Percentiles rank a stretch among this genome's conserved stretches.
phyloP scores from a whole-genome alignment of 2,329 filamentous ascomycete species.

The Biscogniauxia sp. region DNA sequence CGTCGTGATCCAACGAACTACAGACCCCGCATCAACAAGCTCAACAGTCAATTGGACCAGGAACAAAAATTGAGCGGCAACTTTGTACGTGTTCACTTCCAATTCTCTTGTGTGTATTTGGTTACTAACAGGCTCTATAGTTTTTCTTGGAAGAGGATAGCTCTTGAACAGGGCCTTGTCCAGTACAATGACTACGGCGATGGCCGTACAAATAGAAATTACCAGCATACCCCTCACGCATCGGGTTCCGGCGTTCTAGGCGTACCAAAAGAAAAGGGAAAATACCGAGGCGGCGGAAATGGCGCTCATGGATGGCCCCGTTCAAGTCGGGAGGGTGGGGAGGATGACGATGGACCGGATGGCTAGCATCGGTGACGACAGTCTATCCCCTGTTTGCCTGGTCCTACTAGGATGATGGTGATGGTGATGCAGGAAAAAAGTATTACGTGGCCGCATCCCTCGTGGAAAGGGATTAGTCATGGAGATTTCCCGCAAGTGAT shows the following conservation, averaged over 20 bases:
- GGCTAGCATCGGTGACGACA: conserved; percentile 57
- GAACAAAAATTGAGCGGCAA: conserved; percentile 94
- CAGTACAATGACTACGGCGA: conserved; percentile 38
- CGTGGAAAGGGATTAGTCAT: background rate
- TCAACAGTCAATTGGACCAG: conserved; percentile 91
- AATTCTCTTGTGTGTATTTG: conserved; percentile 1
- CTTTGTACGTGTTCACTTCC: conserved; percentile 61
- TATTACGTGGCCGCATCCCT: background rate
- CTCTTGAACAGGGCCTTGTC: conserved; percentile 61
- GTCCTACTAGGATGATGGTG: conserved; percentile 45
- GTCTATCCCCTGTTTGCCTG: conserved; percentile 66
- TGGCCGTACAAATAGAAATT: conserved; percentile 21
- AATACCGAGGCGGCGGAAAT: conserved; percentile 17
- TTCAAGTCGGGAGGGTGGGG: conserved; percentile 54
- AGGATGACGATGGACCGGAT: conserved; percentile 66
- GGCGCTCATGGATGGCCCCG: conserved; percentile 22
- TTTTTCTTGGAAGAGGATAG: conserved; percentile 90
- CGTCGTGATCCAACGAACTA: conserved; percentile 94
- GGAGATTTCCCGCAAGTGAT: no score
- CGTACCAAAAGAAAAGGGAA: conserved; percentile 43
- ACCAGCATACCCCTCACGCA: conserved; percentile 38
- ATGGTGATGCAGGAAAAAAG: background rate
- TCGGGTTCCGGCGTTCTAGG: conserved; percentile 49
- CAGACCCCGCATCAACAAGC: conserved; percentile 98
- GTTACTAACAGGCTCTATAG: conserved; percentile 38